Evolutionary conservation across 148 eudicot genomes (phyloP), one percentile per base, ranked within the genome.

Genomic region (Simmondsia chinensis): DNA sequence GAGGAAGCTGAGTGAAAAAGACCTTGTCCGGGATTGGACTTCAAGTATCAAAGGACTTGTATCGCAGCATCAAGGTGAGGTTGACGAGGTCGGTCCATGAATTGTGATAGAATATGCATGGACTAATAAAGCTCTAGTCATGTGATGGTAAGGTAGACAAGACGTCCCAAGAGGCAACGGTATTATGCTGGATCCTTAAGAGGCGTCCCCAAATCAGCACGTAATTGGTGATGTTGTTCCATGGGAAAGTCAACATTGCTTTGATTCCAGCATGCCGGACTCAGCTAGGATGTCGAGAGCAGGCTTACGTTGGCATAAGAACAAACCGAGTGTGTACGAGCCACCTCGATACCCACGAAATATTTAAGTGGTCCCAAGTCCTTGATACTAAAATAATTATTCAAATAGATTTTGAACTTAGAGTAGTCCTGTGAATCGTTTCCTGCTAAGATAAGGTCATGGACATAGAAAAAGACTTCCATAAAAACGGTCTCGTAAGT

Each of bases 231-330:
- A n/a, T n/a, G n/a, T n/a, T n/a, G n/a, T n/a, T n/a, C n/a, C n/a
- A n/a, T n/a, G n/a, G n/a, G n/a, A n/a, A n/a, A n/a, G n/a, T n/a
- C n/a, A n/a, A n/a, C n/a, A n/a, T n/a, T n/a, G 21, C 15, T 32
- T 32, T 3, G 10, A 6, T 0, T 26, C 28, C 20, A 10, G 4
- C 18, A 49, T 1, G 1, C 39, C 40, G 0, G 40, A 7, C 5
- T 33, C 29, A 5, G 4, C 1, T 7, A 46, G 8, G 5, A 46
- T 24, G 16, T 27, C 50, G 4, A 23, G 29, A 13, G 19, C 13
- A 13, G 18, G 20, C 31, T 54, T 54, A 2, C 39, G 9, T n/a
- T 54, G 50, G 31, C 22, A 36, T 4, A 54, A 5, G 20, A 18
- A 33, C 2, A 33, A 7, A 11, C 29, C 40, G 16, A 8, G 6